Conservation (phyloP, 352 stramenopile species). For the Globisporangium nunn region DNA sequence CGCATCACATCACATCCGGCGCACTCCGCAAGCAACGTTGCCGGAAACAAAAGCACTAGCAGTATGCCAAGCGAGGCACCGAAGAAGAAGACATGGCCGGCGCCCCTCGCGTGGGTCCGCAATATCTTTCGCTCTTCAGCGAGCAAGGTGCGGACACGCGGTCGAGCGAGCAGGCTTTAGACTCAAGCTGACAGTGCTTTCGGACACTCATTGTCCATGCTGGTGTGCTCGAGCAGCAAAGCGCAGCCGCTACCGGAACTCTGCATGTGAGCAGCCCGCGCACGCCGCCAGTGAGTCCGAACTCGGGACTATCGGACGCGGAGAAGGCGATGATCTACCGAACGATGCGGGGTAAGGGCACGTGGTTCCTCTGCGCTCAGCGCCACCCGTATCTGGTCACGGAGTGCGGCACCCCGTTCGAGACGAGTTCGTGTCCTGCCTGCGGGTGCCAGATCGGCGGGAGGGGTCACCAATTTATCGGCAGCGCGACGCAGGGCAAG, state of each 20-base stretch:
- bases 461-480: conserved; percentile 10
- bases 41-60: background rate
- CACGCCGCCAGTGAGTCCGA: conserved; percentile 9
- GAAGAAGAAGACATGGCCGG: background rate
- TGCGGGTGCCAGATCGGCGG: conserved; percentile 22
- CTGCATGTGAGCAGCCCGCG: background rate
- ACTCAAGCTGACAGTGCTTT: too few relatives aligned
- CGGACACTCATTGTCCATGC: background rate
- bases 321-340: conserved; percentile 26
- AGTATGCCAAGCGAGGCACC: background rate
- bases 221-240: background rate
- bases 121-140: background rate
- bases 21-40: background rate
- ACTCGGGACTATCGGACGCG: conserved; percentile 17
- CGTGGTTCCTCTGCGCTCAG: conserved; percentile 22
- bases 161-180: background rate
- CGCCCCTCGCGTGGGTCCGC: background rate
- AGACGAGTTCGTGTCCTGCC: conserved; percentile 13
- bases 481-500: conserved; percentile 4
- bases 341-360: conserved; percentile 8
- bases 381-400: conserved; percentile 28
- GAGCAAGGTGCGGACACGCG: background rate
- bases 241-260: background rate
- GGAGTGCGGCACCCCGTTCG: conserved; percentile 20
- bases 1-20: too few relatives aligned